Evolutionary conservation across 768 basidiomycete species (phyloP), one percentile per base, ranked within the genome.

Genomic region (Mycena rebaudengoi): DNA sequence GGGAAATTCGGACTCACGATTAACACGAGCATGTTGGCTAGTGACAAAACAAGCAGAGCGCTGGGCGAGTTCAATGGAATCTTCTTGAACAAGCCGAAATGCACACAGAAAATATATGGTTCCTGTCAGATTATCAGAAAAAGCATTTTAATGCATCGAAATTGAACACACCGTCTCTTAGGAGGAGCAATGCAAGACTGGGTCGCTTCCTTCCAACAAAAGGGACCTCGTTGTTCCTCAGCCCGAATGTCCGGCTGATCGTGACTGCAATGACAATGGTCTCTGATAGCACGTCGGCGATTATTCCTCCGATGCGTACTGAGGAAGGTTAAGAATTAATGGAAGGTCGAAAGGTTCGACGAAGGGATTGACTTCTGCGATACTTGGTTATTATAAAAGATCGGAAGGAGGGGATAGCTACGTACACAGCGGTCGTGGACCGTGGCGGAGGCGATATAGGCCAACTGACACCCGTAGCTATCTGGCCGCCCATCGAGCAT

Each of bases 11-110:
- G 7, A 52, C 67, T 44, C 45, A 68, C 67, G 12, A 65, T 62
- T 7, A 75, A 66, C 2, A 76, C 76, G 16, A 74, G 65, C 75
- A 76, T 76, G 45, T 76, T 73, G 23, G 72, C 73, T 2, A 76
- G 67, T 0, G 76, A 77, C n/a, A 77, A 67, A 18, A 74, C 52
- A 37, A 77, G 54, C 4, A 77, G 64, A 20, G 73, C 71, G 6
- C 76, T 69, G 37, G 16, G 57, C 16, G 51, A 39, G 26, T 41
- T 58, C 18, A 35, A 23, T 14, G 40, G 49, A 21, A 28, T 20
- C 6, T 18, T 28, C 29, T 12, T 20, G 2, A 25, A 49, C 35
- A 14, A 25, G 29, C 11, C 14, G 28, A 18, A 16, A 39, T 45
- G 35, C 74, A 43, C 43, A 75, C 74, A 60, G 25, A 60, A 75